Evolutionary conservation across 306 rosid species (phyloP), one percentile per base, ranked within the genome.

Genomic region (Alnus glutinosa): DNA sequence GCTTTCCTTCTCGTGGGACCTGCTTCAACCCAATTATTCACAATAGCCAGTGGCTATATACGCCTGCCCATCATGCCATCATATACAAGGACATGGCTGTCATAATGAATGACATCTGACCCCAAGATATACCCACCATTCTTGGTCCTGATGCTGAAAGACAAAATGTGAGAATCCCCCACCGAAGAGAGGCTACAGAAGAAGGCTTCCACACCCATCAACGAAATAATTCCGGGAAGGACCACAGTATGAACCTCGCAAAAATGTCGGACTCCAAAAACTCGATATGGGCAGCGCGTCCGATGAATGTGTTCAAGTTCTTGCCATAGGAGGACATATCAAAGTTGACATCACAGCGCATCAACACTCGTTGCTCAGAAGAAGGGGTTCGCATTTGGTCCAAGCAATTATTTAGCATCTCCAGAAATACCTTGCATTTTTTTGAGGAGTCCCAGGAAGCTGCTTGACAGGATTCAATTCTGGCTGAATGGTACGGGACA

Each of bases 401-500:
- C 89, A 94, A 72, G 82, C 93, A 91, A 85, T 84, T 82, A 79
- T 90, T 90, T 80, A 92, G 78, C 97, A 94, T 92, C 84, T 94
- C 97, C 44, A 85, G 64, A 82, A 94, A 94, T 61, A 88, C 52
- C 80, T 82, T 92, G 14, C 94, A 90, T 78, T 87, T 91, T 81
- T 83, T 92, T 48, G 97, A 92, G 77, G 68, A 80, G 86, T 94
- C 98, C 61, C 76, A 74, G 73, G 97, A 84, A 75, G 98, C 98
- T 74, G 97, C 93, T 48, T 83, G 97, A 84, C 98, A 94, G 77
- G 87, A 84, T 70, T 94, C 97, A 71, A 94, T 92, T 85, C 98
- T 88, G 32, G 98, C 97, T 14, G 98, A 94, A 83, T 94, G 98
- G 69, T 94, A 92, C 10, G 98, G 98, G 19, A 92, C 97, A 80